Percentiles rank a stretch among this genome's conserved stretches.
These are phyloP conservation scores for Cladorrhinum samala DNA, from an alignment of 495 filamentous ascomycete species.

Conservation along the genomic window DNA sequence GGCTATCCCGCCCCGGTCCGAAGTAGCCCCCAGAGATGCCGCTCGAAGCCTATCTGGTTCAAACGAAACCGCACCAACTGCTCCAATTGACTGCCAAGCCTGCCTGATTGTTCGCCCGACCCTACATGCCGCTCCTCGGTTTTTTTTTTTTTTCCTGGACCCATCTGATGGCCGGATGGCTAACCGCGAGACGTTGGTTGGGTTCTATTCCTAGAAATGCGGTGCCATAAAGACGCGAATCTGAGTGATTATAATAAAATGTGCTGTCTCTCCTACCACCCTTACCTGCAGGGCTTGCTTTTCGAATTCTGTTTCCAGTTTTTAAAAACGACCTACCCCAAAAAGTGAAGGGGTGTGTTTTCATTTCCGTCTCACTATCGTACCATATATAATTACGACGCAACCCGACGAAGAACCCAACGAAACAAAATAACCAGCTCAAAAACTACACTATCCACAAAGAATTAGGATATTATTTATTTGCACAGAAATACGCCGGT, in stretches of 20 bases:
- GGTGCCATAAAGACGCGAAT: not conserved
- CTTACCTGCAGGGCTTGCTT: not conserved
- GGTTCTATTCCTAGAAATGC: not conserved
- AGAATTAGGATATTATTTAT: not conserved
- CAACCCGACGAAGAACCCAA: not conserved
- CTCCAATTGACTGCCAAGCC: constrained; percentile 1
- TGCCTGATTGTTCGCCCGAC: constrained; percentile 2
- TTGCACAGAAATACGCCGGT: not conserved
- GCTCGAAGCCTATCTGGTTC: constrained; percentile 16
- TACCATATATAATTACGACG: too few relatives aligned
- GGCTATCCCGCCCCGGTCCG: constrained; percentile 3
- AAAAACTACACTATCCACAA: not conserved
- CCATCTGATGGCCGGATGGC: too few relatives aligned
- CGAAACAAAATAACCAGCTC: too few relatives aligned
- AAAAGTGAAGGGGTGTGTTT: too few relatives aligned
- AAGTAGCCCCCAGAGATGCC: not conserved
- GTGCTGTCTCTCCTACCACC: not conserved
- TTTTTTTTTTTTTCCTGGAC: not conserved
- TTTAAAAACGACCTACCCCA: not conserved
- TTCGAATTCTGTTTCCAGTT: constrained; percentile 7
- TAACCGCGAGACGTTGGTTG: too few relatives aligned
- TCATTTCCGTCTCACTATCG: not conserved
- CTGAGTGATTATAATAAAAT: constrained; percentile 7
- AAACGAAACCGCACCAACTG: not conserved
- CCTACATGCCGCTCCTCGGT: not conserved